A percentile compares a stretch with the other conserved stretches of the same genome.
Conservation (phyloP, 352 stramenopile species). For the Lagenidium giganteum region DNA sequence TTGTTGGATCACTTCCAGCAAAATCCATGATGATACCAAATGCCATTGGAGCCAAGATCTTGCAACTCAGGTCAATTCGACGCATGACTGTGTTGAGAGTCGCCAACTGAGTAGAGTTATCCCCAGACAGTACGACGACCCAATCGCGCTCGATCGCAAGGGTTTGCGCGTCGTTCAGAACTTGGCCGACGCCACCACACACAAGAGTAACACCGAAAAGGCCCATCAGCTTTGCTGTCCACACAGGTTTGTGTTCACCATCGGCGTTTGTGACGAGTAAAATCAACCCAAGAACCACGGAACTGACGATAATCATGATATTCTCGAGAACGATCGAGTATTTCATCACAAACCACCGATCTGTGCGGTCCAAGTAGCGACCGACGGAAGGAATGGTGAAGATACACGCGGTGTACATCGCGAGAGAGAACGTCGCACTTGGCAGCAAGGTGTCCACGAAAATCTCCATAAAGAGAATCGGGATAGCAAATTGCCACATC, state of each 20-base stretch:
- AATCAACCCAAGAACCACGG: slow-evolving; percentile 51
- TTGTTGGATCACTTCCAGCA: slow-evolving; percentile 50
- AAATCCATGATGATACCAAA: slow-evolving; percentile 84
- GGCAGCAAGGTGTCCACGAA: slow-evolving; percentile 78
- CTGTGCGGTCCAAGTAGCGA: slow-evolving; percentile 49
- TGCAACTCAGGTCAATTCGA: slow-evolving; percentile 78
- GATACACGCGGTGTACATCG: slow-evolving; percentile 73
- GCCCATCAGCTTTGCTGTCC: slow-evolving; percentile 34
- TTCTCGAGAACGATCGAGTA: slow-evolving; percentile 75
- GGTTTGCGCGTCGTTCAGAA: slow-evolving; percentile 74
- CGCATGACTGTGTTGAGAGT: slow-evolving; percentile 76
- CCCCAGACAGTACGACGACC: slow-evolving; percentile 74
- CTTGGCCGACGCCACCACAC: slow-evolving; percentile 62
- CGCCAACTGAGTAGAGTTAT: slow-evolving; percentile 39
- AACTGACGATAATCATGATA: slow-evolving; percentile 65
- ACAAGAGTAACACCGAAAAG: slow-evolving; percentile 53
- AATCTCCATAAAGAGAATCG: slow-evolving; percentile 83
- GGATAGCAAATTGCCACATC: slow-evolving; percentile 79
- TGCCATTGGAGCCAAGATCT: slow-evolving; percentile 62
- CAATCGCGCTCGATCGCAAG: slow-evolving; percentile 82
- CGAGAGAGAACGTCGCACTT: slow-evolving; percentile 65
- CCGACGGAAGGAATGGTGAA: slow-evolving; percentile 65
- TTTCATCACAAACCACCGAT: slow-evolving; percentile 68
- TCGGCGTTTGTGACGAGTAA: slow-evolving; percentile 58
- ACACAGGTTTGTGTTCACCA: slow-evolving; percentile 45